phyloP scores from a whole-genome alignment of 306 rosid species.

The Echinosophora koreensis region DNA sequence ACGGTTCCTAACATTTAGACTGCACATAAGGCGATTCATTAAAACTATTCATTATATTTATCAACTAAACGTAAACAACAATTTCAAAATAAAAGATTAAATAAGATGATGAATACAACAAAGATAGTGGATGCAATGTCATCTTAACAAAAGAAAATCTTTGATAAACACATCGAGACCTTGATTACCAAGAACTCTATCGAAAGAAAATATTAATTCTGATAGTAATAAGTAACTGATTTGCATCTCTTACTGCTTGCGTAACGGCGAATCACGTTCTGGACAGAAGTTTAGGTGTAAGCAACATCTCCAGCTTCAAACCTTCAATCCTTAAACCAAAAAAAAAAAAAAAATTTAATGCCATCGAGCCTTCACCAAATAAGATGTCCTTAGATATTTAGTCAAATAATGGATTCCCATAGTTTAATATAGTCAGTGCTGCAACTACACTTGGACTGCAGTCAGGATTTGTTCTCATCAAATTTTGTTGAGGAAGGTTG shows the following conservation, averaged over 20 bases:
- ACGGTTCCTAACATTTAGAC: too few relatives aligned
- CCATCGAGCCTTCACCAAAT: not conserved
- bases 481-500: constrained; percentile 39
- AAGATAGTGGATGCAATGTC: not conserved
- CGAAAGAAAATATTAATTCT: not conserved
- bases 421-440: constrained; percentile 68
- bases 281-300: not conserved
- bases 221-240: not conserved
- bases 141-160: not conserved
- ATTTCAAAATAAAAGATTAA: not conserved
- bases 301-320: not conserved
- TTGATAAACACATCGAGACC: not conserved
- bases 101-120: not conserved
- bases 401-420: constrained; percentile 49
- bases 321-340: not conserved
- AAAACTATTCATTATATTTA: not conserved
- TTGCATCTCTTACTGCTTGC: not conserved
- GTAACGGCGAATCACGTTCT: not conserved
- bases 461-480: constrained; percentile 38
- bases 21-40: too few relatives aligned
- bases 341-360: not conserved
- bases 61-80: not conserved
- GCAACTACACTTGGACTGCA: constrained; percentile 75
- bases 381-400: not conserved
- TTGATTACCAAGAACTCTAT: not conserved